These are phyloP conservation scores for Stropharia rugosoannulata DNA, from an alignment of 768 basidiomycete species.

Conservation along the genomic window DNA sequence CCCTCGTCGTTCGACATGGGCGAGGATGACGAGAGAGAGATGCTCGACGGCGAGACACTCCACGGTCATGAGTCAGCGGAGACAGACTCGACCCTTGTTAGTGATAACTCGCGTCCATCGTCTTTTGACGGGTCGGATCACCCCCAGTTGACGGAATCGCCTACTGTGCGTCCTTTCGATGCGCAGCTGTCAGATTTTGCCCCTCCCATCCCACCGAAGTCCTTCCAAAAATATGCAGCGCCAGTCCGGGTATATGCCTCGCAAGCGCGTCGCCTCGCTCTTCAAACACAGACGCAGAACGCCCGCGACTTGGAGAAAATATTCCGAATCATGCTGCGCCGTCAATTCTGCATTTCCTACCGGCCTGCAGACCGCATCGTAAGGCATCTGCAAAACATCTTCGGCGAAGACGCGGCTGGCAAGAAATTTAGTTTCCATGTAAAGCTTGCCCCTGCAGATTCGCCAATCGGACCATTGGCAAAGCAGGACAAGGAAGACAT, in stretches of 20 bases:
- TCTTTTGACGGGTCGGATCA: conserved; percentile 18
- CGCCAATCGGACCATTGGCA: conserved; percentile 21
- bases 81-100: conserved; percentile 25
- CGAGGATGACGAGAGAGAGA: conserved; percentile 17
- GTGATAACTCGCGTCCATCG: conserved; percentile 17
- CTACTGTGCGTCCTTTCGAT: conserved; percentile 14
- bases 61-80: conserved; percentile 22
- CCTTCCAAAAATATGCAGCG: conserved; percentile 1
- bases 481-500: conserved; percentile 5
- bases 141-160: conserved; percentile 13
- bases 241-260: conserved; percentile 1
- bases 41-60: conserved; percentile 26
- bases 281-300: conserved; percentile 33
- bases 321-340: conserved; percentile 58
- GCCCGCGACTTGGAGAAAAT: conserved; percentile 52
- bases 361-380: conserved; percentile 51
- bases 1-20: conserved; percentile 17
- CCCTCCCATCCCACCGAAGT: neutral
- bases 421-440: conserved; percentile 51
- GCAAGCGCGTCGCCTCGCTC: conserved; percentile 4
- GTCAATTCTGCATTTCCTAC: conserved; percentile 50
- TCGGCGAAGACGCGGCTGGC: conserved; percentile 45
- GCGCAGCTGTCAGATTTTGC: conserved; percentile 2
- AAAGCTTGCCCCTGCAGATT: conserved; percentile 52
- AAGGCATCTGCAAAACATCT: conserved; percentile 43